Evolutionary conservation across 805 yeast species (phyloP).

Genomic region (Sugiyamaella valdiviana): DNA sequence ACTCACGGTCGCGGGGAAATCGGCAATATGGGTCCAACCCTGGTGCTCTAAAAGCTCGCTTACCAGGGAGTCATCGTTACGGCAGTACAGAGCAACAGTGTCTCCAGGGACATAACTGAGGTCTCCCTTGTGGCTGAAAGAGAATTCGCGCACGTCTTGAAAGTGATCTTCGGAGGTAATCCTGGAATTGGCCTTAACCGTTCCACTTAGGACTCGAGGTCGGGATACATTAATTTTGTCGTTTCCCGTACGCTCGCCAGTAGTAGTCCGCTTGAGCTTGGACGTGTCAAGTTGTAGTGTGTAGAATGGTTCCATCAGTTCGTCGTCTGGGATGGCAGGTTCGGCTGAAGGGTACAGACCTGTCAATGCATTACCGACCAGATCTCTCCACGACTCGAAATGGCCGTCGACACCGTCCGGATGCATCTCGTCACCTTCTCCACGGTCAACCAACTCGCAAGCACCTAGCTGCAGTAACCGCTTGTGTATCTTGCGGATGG

Average conservation of each 20-base stretch:
- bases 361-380: constrained; percentile 36
- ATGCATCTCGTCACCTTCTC: constrained; percentile 85
- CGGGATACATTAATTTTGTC: constrained; percentile 32
- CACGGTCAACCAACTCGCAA: constrained; percentile 57
- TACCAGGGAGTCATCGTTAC: constrained; percentile 60
- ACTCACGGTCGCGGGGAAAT: constrained; percentile 42
- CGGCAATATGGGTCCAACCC: constrained; percentile 69
- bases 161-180: constrained; percentile 70
- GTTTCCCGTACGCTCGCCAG: constrained; percentile 4
- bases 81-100: constrained; percentile 68
- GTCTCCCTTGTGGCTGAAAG: constrained; percentile 32
- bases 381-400: constrained; percentile 66
- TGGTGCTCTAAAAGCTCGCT: constrained; percentile 59
- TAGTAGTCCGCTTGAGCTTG: constrained; percentile 31
- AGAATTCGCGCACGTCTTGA: constrained; percentile 77
- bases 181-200: constrained; percentile 46
- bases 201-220: constrained; percentile 36
- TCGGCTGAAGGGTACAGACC: constrained; percentile 12
- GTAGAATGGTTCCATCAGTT: constrained; percentile 37
- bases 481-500: constrained; percentile 74
- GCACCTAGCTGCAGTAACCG: constrained; percentile 82
- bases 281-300: constrained; percentile 26
- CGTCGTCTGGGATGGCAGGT: constrained; percentile 24
- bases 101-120: constrained; percentile 68
- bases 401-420: constrained; percentile 66